Conservation (phyloP, 441 rosid species). For the Jatropha podagrica region DNA sequence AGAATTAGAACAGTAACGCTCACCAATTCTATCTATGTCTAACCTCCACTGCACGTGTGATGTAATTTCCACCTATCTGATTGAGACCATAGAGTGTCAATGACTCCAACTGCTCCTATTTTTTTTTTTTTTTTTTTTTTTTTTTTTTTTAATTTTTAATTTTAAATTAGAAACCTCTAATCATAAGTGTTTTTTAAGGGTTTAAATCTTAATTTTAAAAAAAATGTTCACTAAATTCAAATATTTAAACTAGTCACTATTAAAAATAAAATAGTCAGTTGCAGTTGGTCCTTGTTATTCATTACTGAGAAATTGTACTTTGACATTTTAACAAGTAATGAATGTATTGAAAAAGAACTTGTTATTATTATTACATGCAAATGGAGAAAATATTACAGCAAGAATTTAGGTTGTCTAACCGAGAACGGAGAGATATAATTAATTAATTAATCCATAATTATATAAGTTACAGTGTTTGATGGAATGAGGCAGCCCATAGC, state of each 20-base stretch:
- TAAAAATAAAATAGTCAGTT: neutral
- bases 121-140: too few species aligned
- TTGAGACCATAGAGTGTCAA: too few species aligned
- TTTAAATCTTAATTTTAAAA: too few species aligned
- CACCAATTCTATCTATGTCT: neutral
- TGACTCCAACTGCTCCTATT: neutral
- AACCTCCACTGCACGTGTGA: conserved; percentile 7
- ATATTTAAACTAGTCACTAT: too few species aligned
- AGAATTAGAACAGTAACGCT: neutral
- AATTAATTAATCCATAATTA: neutral
- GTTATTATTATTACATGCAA: neutral
- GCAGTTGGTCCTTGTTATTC: neutral
- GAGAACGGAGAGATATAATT: neutral
- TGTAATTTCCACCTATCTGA: neutral
- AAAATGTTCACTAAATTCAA: too few species aligned
- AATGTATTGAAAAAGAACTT: neutral
- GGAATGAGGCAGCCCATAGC: neutral
- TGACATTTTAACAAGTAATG: neutral
- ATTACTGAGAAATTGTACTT: too few species aligned
- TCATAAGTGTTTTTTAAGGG: too few species aligned
- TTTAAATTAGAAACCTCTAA: too few species aligned
- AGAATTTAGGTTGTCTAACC: neutral
- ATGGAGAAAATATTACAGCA: neutral
- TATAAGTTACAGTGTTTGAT: neutral
- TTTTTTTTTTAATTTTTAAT: too few species aligned